phyloP scores from a whole-genome alignment of 2,329 filamentous ascomycete genomes.

The Onygenales sp. region DNA sequence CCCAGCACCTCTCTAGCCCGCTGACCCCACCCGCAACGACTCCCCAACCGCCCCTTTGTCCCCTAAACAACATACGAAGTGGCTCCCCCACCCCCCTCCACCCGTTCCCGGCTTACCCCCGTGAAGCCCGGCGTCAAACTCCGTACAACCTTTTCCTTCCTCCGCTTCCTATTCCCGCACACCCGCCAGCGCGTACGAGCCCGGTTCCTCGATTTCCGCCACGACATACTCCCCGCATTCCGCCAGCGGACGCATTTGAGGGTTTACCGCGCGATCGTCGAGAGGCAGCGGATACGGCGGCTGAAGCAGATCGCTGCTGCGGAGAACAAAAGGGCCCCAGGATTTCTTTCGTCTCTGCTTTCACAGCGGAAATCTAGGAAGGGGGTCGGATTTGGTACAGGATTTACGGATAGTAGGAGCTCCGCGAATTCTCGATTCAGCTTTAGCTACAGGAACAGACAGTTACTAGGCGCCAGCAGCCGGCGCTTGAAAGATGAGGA shows the following conservation, averaged over 20 bases:
- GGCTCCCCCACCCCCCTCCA: slow-evolving; percentile 7
- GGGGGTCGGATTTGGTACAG: background rate
- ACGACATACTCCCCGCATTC: slow-evolving; percentile 63
- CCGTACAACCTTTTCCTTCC: slow-evolving; percentile 19
- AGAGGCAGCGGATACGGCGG: slow-evolving; percentile 49
- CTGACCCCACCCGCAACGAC: background rate
- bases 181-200: slow-evolving; percentile 55
- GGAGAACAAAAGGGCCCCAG: background rate
- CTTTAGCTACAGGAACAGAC: background rate
- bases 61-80: background rate
- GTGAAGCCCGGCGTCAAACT: background rate
- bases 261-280: slow-evolving; percentile 65
- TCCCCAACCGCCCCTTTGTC: background rate
- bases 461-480: background rate
- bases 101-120: background rate
- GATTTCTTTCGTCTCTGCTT: background rate
- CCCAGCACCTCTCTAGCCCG: background rate
- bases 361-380: background rate
- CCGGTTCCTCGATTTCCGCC: slow-evolving; percentile 59
- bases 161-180: slow-evolving; percentile 57
- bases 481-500: slow-evolving; percentile 1
- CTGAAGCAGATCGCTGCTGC: slow-evolving; percentile 28
- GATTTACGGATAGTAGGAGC: background rate
- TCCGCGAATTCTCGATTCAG: background rate
- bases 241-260: slow-evolving; percentile 64